Evolutionary conservation across 768 basidiomycete species (phyloP).

Genomic region (Mycena rosella): DNA sequence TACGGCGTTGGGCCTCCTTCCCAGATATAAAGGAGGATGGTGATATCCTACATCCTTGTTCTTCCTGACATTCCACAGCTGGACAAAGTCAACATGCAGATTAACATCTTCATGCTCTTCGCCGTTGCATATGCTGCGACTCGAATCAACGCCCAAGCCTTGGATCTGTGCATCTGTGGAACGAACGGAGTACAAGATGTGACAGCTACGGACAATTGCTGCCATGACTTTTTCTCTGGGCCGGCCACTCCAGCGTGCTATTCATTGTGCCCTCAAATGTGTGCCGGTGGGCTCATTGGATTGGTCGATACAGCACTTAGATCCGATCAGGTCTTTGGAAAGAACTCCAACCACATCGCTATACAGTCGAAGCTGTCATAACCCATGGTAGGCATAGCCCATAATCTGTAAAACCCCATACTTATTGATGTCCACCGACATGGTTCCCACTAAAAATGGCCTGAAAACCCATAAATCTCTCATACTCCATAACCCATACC

Average conservation of each 20-base stretch:
- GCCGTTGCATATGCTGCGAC: conserved; percentile 2
- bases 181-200: conserved; percentile 2
- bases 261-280: background rate
- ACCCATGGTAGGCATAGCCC: too few relatives aligned
- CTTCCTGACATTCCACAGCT: conserved; percentile 3
- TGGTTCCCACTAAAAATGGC: too few relatives aligned
- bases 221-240: background rate
- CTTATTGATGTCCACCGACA: too few relatives aligned
- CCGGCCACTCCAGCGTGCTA: too few relatives aligned
- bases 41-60: background rate
- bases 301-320: background rate
- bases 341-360: background rate
- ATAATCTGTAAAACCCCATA: too few relatives aligned
- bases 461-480: too few relatives aligned
- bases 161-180: background rate
- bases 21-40: conserved; percentile 5
- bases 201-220: conserved; percentile 3
- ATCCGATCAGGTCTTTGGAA: background rate
- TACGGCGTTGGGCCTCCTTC: background rate
- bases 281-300: conserved; percentile 4
- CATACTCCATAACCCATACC: too few relatives aligned
- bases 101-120: conserved; percentile 1
- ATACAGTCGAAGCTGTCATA: too few relatives aligned
- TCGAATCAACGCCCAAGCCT: background rate
- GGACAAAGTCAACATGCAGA: conserved; percentile 1